Evolutionary conservation across 495 filamentous ascomycete genomes (phyloP).

Genomic region (Talaromyces liani): DNA sequence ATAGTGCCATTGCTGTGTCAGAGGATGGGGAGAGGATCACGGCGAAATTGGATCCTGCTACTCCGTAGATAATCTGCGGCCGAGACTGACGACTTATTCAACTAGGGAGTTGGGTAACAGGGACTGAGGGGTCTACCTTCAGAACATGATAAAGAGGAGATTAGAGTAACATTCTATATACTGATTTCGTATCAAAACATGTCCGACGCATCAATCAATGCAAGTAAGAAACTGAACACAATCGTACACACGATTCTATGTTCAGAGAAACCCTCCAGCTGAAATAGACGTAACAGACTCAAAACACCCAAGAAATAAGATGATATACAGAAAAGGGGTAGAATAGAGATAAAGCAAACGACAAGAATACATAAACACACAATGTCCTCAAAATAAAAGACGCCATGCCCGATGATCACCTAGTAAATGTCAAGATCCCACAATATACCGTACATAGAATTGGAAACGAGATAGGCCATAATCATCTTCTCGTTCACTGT

Average conservation of each 20-base stretch:
- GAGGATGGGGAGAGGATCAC: too few species aligned
- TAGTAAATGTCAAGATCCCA: conserved; percentile 2
- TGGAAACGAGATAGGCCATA: not conserved
- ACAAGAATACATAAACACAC: not conserved
- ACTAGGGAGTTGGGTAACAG: not conserved
- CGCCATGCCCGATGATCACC: conserved; percentile 3
- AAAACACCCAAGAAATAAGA: not conserved
- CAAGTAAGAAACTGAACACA: not conserved
- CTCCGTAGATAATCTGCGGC: too few species aligned
- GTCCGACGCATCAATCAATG: not conserved
- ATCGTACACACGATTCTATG: not conserved
- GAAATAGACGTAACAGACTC: not conserved
- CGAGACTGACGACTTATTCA: not conserved
- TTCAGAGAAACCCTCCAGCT: not conserved
- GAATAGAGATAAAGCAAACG: not conserved
- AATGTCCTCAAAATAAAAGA: not conserved
- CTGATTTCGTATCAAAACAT: not conserved
- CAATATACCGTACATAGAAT: conserved; percentile 1
- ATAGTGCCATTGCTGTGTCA: too few species aligned
- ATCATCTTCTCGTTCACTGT: not conserved
- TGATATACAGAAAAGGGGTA: not conserved
- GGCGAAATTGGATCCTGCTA: too few species aligned
- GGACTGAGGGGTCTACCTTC: not conserved
- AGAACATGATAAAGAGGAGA: not conserved
- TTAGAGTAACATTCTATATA: not conserved